phyloP scores from a whole-genome alignment of 2,329 filamentous ascomycete species.

The Huntiella decipiens region DNA sequence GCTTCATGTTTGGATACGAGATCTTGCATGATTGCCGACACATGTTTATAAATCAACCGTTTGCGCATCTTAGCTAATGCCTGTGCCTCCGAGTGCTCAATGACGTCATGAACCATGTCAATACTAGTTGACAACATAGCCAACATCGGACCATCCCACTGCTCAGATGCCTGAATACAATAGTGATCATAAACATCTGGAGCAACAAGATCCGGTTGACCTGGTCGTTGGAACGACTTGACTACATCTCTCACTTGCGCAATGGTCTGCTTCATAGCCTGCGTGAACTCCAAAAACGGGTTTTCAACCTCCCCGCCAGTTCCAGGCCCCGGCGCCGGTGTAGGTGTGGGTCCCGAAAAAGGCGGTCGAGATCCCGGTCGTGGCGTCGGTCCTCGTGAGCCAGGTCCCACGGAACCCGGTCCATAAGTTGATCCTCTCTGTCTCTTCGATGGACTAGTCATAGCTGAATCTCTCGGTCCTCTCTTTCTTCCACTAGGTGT shows the following conservation, averaged over 20 bases:
- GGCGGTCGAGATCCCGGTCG: background rate
- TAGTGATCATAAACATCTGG: conserved; percentile 41
- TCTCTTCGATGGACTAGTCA: conserved; percentile 20
- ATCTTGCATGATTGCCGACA: conserved; percentile 22
- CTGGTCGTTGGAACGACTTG: conserved; percentile 31
- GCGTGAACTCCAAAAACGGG: conserved; percentile 23
- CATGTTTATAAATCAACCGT: conserved; percentile 30
- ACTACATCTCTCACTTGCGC: conserved; percentile 36
- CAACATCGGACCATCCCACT: conserved; percentile 37
- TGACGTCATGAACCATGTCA: conserved; percentile 17
- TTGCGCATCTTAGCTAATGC: conserved; percentile 29
- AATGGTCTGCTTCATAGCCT: conserved; percentile 22
- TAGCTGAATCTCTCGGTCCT: conserved; percentile 13
- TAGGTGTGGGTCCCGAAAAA: background rate
- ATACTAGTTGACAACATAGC: conserved; percentile 30
- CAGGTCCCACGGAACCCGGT: background rate
- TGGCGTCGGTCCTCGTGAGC: background rate
- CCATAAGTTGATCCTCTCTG: conserved; percentile 14
- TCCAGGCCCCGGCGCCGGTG: background rate
- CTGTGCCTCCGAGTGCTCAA: conserved; percentile 26
- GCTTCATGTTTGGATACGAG: conserved; percentile 25
- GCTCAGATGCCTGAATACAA: conserved; percentile 33
- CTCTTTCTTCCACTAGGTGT: conserved; percentile 4
- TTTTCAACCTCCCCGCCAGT: background rate
- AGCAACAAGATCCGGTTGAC: conserved; percentile 39